Evolutionary conservation across 208 protist species (phyloP).

Genomic region (Blastocrithidia nonstop): DNA sequence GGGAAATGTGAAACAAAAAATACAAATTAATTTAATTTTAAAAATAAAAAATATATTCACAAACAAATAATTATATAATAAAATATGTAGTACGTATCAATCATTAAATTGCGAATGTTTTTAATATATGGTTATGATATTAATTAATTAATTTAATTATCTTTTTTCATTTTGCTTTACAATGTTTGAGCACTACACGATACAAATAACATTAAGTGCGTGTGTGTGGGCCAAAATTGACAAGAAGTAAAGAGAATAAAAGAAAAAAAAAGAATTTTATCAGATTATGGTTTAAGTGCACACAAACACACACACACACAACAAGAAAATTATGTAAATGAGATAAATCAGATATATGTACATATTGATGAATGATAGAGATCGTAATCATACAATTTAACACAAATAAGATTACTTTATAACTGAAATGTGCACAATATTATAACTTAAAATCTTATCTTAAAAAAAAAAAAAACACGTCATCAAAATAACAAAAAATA

Average conservation of each 20-base stretch:
- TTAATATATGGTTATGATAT: conserved; percentile 1
- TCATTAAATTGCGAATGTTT: no score
- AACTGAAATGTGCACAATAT: no score
- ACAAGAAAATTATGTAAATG: background rate
- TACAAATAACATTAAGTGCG: no score
- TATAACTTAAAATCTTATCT: no score
- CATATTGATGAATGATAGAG: no score
- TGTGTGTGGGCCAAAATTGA: background rate
- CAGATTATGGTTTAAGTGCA: background rate
- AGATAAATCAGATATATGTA: background rate
- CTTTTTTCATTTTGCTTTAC: background rate
- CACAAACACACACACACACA: conserved; percentile 1
- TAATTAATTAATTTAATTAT: background rate
- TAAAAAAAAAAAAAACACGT: no score
- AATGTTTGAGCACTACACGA: background rate
- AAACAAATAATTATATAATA: conserved; percentile 1
- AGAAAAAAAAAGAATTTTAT: background rate
- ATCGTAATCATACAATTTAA: no score
- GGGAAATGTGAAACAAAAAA: background rate
- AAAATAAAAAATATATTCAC: background rate
- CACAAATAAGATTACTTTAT: no score
- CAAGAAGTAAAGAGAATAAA: conserved; percentile 2
- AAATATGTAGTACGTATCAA: no score
- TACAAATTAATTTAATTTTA: background rate
- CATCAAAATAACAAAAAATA: no score